A percentile compares a stretch with the other conserved stretches of the same genome.
Evolutionary conservation across 257 asterid species (phyloP).

Genomic region (Craterostigma plantagineum): DNA sequence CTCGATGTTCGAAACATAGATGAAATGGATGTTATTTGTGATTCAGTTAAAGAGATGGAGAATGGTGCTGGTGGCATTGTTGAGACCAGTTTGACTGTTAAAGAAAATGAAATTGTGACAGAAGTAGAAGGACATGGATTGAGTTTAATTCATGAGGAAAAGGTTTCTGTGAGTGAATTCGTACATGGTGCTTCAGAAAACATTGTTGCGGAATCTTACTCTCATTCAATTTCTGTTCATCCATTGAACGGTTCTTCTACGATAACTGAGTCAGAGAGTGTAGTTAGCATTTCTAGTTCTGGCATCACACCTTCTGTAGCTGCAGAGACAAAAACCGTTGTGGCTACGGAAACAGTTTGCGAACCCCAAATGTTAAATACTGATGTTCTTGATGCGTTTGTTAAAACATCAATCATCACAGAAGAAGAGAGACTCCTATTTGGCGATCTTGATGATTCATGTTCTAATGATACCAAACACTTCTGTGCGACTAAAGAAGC

Average conservation of each 20-base stretch:
- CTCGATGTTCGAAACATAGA: too few relatives aligned
- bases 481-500: background rate
- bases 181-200: conserved; percentile 14
- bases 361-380: conserved; percentile 12
- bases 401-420: conserved; percentile 19
- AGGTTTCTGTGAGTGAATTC: conserved; percentile 10
- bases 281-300: conserved; percentile 12
- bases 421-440: conserved; percentile 41
- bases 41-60: too few relatives aligned
- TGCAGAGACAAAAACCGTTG: conserved; percentile 6
- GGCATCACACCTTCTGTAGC: conserved; percentile 11
- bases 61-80: conserved; percentile 7
- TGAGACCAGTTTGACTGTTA: too few relatives aligned
- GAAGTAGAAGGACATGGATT: too few relatives aligned
- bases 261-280: conserved; percentile 1
- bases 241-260: background rate
- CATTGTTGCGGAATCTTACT: conserved; percentile 15
- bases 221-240: conserved; percentile 11
- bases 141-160: too few relatives aligned
- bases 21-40: too few relatives aligned
- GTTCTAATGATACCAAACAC: too few relatives aligned
- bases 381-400: conserved; percentile 8
- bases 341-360: conserved; percentile 1
- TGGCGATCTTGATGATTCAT: conserved; percentile 34
- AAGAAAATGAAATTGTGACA: too few relatives aligned